Evolutionary conservation across 805 yeast genomes (phyloP).

Genomic region (Lipomyces kockii): DNA sequence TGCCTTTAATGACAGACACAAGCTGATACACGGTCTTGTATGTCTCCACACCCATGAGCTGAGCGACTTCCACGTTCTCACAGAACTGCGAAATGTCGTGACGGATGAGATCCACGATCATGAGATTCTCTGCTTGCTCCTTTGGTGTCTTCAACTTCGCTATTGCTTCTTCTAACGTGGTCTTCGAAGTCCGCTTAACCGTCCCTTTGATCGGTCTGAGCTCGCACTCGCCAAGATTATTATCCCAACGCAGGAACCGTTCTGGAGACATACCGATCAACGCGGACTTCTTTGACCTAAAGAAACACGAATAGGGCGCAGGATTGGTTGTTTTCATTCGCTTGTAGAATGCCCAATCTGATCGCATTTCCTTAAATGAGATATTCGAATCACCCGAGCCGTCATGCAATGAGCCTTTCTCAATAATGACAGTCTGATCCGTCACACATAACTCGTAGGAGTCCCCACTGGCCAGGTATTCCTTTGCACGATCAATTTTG

Average conservation of each 20-base stretch:
- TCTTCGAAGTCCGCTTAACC: conserved; percentile 62
- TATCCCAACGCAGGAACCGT: conserved; percentile 81
- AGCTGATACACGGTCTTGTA: conserved; percentile 88
- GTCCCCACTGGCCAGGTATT: conserved; percentile 74
- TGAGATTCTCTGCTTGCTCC: conserved; percentile 92
- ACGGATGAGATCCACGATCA: conserved; percentile 95
- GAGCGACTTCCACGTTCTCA: conserved; percentile 67
- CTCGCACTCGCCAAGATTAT: conserved; percentile 58
- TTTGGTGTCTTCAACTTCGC: conserved; percentile 49
- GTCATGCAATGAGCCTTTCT: conserved; percentile 53
- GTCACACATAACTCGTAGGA: conserved; percentile 94
- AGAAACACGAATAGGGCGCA: conserved; percentile 86
- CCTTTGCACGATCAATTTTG: conserved; percentile 68
- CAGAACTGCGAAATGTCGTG: conserved; percentile 81
- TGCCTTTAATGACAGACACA: conserved; percentile 85
- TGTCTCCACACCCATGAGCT: conserved; percentile 90
- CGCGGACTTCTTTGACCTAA: conserved; percentile 66
- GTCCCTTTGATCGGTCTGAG: conserved; percentile 97
- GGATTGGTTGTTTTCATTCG: conserved; percentile 75
- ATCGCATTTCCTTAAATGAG: conserved; percentile 3
- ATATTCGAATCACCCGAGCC: conserved; percentile 48
- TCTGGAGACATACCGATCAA: conserved; percentile 93
- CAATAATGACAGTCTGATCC: conserved; percentile 49
- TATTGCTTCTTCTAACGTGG: conserved; percentile 14
- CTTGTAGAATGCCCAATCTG: conserved; percentile 76